These are phyloP conservation scores for Phyllosticta ampelicida DNA, from an alignment of 2,329 filamentous ascomycete species.

Conservation along the genomic window DNA sequence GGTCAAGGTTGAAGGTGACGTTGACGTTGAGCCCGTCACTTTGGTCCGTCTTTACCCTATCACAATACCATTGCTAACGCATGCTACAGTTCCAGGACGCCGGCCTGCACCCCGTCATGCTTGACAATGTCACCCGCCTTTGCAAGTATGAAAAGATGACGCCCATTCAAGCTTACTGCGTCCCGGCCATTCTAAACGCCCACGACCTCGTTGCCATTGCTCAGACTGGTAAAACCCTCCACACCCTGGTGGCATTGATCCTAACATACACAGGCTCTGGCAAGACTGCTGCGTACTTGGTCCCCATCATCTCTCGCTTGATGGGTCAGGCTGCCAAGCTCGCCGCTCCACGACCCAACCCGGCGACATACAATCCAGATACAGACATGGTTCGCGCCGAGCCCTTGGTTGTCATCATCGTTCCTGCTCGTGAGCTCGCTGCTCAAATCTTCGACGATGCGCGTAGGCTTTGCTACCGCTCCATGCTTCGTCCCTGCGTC, in stretches of 20 bases:
- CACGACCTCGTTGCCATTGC: conserved; percentile 81
- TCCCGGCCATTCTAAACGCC: conserved; percentile 67
- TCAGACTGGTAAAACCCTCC: conserved; percentile 65
- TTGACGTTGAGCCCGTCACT: conserved; percentile 37
- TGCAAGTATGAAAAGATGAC: conserved; percentile 65
- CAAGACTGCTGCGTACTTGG: conserved; percentile 87
- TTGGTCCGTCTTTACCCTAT: conserved; percentile 31
- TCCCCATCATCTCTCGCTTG: conserved; percentile 78
- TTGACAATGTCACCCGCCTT: conserved; percentile 60
- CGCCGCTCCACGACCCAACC: conserved; percentile 63
- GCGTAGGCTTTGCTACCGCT: conserved; percentile 84
- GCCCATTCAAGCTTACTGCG: conserved; percentile 74
- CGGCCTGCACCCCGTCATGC: conserved; percentile 74
- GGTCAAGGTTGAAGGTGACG: conserved; percentile 40
- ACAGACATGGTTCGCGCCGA: conserved; percentile 57
- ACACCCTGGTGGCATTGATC: not conserved
- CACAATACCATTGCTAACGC: conserved; percentile 14
- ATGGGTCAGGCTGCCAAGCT: conserved; percentile 95
- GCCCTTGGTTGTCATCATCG: conserved; percentile 76
- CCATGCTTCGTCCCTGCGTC: conserved; percentile 86
- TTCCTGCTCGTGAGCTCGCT: conserved; percentile 79
- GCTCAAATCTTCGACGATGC: conserved; percentile 94
- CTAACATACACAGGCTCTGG: conserved; percentile 62
- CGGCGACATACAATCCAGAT: conserved; percentile 42
- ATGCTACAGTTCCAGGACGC: conserved; percentile 57